phyloP scores from a whole-genome alignment of 139 green algal species.

The Pseudopediastrum boryanum region DNA sequence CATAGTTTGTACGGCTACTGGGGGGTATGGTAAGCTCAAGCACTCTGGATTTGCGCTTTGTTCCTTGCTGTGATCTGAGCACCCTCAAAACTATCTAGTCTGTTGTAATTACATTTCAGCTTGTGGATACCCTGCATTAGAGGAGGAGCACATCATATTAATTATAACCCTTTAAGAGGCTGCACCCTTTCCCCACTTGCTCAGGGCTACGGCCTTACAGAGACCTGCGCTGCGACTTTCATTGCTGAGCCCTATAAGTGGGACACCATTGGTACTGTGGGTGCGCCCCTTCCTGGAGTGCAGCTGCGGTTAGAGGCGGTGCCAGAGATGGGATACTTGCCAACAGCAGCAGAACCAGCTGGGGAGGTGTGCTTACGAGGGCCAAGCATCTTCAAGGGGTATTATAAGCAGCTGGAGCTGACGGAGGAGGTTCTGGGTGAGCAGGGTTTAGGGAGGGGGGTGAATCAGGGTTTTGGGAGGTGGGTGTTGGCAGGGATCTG shows the following conservation, averaged over 20 bases:
- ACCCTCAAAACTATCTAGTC: too few relatives aligned
- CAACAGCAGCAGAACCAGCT: slow-evolving; percentile 47
- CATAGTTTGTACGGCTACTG: too few relatives aligned
- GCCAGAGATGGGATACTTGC: slow-evolving; percentile 72
- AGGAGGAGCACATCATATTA: too few relatives aligned
- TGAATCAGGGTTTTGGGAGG: not conserved
- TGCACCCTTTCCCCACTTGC: too few relatives aligned
- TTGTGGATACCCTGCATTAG: too few relatives aligned
- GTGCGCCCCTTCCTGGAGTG: slow-evolving; percentile 70
- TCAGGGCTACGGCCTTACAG: slow-evolving; percentile 92
- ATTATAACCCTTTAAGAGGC: too few relatives aligned
- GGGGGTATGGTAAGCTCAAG: too few relatives aligned
- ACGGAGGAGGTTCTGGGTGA: slow-evolving; percentile 75
- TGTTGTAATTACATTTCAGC: too few relatives aligned
- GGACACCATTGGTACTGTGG: slow-evolving; percentile 75
- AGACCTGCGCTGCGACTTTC: slow-evolving; percentile 88
- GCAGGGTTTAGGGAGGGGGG: not conserved
- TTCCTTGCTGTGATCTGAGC: too few relatives aligned
- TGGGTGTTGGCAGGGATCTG: too few relatives aligned
- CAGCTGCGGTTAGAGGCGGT: slow-evolving; percentile 81
- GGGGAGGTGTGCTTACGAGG: slow-evolving; percentile 87
- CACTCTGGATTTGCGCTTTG: too few relatives aligned
- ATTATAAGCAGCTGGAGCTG: slow-evolving; percentile 81
- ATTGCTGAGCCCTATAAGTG: slow-evolving; percentile 58
- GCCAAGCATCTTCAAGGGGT: slow-evolving; percentile 76